These are phyloP conservation scores for Picochlorum costavermella DNA, from an alignment of 139 green algal genomes.

Conservation along the genomic window DNA sequence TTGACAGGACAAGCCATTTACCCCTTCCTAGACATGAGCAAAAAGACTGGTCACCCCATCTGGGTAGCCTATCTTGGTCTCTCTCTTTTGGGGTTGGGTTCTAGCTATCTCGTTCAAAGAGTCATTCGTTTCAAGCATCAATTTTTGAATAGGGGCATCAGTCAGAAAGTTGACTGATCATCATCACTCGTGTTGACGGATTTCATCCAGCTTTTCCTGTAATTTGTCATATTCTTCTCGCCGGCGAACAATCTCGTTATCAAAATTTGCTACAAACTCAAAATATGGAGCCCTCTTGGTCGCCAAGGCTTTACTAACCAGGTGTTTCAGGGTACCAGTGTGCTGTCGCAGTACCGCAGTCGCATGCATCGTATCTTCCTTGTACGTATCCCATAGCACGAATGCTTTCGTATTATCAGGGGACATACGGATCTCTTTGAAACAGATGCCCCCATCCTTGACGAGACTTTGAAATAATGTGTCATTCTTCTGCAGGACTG, in stretches of 20 bases:
- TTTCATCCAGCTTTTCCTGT: constrained; percentile 13
- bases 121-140: constrained; percentile 6
- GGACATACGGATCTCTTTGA: constrained; percentile 38
- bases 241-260: not conserved
- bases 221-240: constrained; percentile 21
- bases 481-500: constrained; percentile 14
- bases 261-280: constrained; percentile 27
- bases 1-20: constrained; percentile 8
- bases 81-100: not conserved
- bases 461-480: constrained; percentile 12
- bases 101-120: not conserved
- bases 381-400: constrained; percentile 35
- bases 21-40: constrained; percentile 10
- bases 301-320: constrained; percentile 12
- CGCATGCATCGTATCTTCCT: not conserved
- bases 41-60: not conserved
- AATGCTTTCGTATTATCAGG: constrained; percentile 45
- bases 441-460: constrained; percentile 12
- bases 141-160: not conserved
- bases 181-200: no score
- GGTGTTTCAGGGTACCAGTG: constrained; percentile 7
- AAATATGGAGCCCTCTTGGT: constrained; percentile 28
- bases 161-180: no score
- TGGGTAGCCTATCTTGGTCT: constrained; percentile 6
- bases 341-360: not conserved